Conservation (phyloP, 2,329 filamentous ascomycete genomes). For the Xenoacremonium recifei region DNA sequence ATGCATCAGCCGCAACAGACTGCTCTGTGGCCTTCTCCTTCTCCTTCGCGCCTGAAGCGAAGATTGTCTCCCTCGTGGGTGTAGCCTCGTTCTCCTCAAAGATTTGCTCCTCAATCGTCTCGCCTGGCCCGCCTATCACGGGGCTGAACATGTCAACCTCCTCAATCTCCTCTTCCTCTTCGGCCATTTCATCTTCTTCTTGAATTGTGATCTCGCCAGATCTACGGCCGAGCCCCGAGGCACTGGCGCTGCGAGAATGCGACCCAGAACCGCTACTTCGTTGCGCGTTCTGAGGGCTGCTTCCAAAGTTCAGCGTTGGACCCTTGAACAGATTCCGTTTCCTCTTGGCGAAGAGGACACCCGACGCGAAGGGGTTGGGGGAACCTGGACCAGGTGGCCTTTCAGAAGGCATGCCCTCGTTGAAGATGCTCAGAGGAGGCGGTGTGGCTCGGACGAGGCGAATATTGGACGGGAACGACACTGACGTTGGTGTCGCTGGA, state of each 20-base stretch:
- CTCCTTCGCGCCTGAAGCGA: too few relatives aligned
- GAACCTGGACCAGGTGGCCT: constrained; percentile 44
- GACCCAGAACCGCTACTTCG: constrained; percentile 36
- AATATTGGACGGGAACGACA: constrained; percentile 79
- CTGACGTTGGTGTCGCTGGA: constrained; percentile 77
- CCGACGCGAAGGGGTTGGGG: constrained; percentile 58
- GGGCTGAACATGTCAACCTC: constrained; percentile 61
- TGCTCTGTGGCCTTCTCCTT: constrained; percentile 8
- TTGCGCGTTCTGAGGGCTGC: constrained; percentile 27
- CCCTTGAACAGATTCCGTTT: constrained; percentile 84
- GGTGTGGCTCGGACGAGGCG: constrained; percentile 69
- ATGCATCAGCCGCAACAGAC: too few relatives aligned
- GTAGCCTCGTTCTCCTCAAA: constrained; percentile 39
- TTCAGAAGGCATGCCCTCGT: constrained; percentile 54
- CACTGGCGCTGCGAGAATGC: constrained; percentile 60
- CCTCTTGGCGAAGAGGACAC: constrained; percentile 75
- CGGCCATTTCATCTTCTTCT: constrained; percentile 51
- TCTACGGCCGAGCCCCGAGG: constrained; percentile 60
- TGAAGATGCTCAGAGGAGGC: constrained; percentile 51
- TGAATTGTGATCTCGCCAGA: constrained; percentile 75
- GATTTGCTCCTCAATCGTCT: constrained; percentile 46
- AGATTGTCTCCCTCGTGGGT: constrained; percentile 14
- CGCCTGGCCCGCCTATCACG: constrained; percentile 42
- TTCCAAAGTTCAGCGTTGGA: constrained; percentile 61
- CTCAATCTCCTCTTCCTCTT: constrained; percentile 47